Evolutionary conservation across 2,329 filamentous ascomycete species (phyloP).

Genomic region (Penicillium sp.): DNA sequence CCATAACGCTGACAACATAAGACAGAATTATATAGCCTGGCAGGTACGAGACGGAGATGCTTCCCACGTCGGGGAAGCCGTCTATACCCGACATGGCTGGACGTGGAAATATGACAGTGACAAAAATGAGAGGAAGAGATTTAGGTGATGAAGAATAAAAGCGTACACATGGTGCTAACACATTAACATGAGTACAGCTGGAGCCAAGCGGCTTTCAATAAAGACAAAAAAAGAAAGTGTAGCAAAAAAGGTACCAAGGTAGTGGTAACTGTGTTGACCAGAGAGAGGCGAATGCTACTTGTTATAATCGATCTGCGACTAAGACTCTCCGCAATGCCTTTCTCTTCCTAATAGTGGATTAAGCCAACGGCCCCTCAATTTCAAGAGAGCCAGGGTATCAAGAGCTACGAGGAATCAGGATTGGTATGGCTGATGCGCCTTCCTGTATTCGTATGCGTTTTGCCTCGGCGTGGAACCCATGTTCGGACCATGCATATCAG

Average conservation of each 20-base stretch:
- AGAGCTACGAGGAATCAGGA: neutral
- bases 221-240: neutral
- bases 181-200: neutral
- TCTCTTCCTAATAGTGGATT: neutral
- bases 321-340: neutral
- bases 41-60: constrained; percentile 43
- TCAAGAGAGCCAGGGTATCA: neutral
- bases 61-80: constrained; percentile 14
- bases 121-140: neutral
- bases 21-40: constrained; percentile 71
- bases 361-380: neutral
- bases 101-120: neutral
- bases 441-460: constrained; percentile 6
- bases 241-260: neutral
- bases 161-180: constrained; percentile 8
- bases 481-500: neutral
- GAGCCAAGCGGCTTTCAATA: neutral
- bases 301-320: neutral
- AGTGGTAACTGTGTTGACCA: neutral
- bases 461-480: neutral
- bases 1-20: constrained; percentile 73
- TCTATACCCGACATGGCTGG: constrained; percentile 27
- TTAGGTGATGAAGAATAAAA: neutral
- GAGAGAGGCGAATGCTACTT: neutral
- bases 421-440: neutral